Evolutionary conservation across 768 basidiomycete genomes (phyloP).

Genomic region (Xerocomus brunneocitrinus): DNA sequence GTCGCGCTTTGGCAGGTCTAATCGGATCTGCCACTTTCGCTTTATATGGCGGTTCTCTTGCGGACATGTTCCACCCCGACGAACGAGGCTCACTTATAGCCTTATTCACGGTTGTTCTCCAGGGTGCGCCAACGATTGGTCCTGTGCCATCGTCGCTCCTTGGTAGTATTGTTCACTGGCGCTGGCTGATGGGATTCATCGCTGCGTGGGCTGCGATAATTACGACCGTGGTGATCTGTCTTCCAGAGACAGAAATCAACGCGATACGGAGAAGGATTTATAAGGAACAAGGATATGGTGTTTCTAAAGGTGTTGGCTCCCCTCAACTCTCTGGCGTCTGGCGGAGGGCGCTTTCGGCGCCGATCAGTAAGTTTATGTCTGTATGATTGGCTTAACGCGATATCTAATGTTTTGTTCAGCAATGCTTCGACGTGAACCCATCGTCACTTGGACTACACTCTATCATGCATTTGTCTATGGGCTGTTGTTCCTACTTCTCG

Average conservation of each 20-base stretch:
- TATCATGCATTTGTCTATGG: slow-evolving; percentile 28
- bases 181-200: slow-evolving; percentile 20
- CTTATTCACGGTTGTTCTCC: slow-evolving; percentile 22
- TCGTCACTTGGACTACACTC: slow-evolving; percentile 25
- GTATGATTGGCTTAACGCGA: not conserved
- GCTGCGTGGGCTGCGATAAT: slow-evolving; percentile 18
- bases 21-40: slow-evolving; percentile 20
- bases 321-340: slow-evolving; percentile 3
- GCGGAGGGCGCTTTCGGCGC: slow-evolving; percentile 11
- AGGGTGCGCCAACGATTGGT: slow-evolving; percentile 25
- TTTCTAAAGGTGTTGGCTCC: not conserved
- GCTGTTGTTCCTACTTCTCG: slow-evolving; percentile 28
- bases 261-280: slow-evolving; percentile 15
- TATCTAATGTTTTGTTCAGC: slow-evolving; percentile 4
- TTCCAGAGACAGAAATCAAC: slow-evolving; percentile 21
- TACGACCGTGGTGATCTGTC: slow-evolving; percentile 10
- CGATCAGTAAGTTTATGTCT: slow-evolving; percentile 11
- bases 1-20: slow-evolving; percentile 20
- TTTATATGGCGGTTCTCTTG: slow-evolving; percentile 23
- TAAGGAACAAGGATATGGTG: not conserved
- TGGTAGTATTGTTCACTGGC: slow-evolving; percentile 19
- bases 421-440: slow-evolving; percentile 25
- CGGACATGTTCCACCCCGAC: slow-evolving; percentile 21
- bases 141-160: slow-evolving; percentile 25
- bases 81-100: slow-evolving; percentile 23